Evolutionary conservation across 805 yeast species (phyloP).

Genomic region (Barnettozyma sp.): DNA sequence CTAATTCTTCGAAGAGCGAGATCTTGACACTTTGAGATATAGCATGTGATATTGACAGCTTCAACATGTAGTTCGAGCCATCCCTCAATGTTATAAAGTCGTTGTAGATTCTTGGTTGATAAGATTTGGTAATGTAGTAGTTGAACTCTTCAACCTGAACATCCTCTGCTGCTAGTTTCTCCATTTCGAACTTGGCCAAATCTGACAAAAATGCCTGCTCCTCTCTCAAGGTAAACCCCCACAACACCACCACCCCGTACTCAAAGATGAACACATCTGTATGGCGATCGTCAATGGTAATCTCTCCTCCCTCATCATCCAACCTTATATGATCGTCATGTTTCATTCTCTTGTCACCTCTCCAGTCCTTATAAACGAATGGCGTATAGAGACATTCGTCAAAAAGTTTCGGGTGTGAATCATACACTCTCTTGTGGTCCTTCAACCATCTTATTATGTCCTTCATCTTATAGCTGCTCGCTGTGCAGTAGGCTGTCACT

Average conservation of each 20-base stretch:
- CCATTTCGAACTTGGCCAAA: conserved; percentile 85
- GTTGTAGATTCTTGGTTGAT: conserved; percentile 92
- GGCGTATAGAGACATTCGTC: conserved; percentile 96
- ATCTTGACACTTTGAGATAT: conserved; percentile 94
- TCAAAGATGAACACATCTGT: conserved; percentile 86
- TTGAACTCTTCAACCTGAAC: conserved; percentile 93
- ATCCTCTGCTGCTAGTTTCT: conserved; percentile 85
- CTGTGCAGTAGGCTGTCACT: conserved; percentile 94
- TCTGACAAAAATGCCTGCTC: conserved; percentile 77
- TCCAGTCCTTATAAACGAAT: conserved; percentile 73
- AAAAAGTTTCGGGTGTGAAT: conserved; percentile 78
- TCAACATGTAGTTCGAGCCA: conserved; percentile 83
- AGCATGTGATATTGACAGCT: conserved; percentile 90
- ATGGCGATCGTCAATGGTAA: conserved; percentile 70
- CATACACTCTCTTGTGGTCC: conserved; percentile 64
- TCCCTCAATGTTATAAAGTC: conserved; percentile 92
- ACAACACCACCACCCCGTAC: conserved; percentile 93
- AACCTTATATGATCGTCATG: conserved; percentile 50
- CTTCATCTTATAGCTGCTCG: conserved; percentile 85
- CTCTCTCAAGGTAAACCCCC: conserved; percentile 89
- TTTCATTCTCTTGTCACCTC: conserved; percentile 42
- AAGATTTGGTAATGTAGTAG: conserved; percentile 86
- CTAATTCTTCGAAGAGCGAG: conserved; percentile 90
- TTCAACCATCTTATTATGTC: conserved; percentile 81
- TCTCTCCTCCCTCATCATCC: conserved; percentile 94